phyloP scores from a whole-genome alignment of 2,329 filamentous ascomycete species.

The Biscogniauxia mediterranea region DNA sequence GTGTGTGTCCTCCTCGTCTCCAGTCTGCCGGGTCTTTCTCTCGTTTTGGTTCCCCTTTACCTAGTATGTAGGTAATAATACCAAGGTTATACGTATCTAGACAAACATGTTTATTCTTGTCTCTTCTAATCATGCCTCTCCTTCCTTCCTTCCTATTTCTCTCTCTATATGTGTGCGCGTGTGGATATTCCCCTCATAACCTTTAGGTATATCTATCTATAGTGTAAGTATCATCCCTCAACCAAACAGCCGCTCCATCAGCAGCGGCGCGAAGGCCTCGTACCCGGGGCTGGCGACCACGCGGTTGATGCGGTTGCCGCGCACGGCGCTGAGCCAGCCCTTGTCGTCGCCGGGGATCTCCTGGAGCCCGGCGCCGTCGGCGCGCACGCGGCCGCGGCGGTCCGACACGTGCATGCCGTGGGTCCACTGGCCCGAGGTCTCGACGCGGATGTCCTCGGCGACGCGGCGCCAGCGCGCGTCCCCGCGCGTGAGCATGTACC shows the following conservation, averaged over 20 bases:
- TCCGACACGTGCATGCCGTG: slow-evolving; percentile 88
- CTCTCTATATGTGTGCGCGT: no score
- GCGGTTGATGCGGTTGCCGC: slow-evolving; percentile 78
- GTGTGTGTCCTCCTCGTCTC: no score
- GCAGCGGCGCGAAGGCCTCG: slow-evolving; percentile 61
- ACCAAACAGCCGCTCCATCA: slow-evolving; percentile 66
- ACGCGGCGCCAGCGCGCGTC: slow-evolving; percentile 58
- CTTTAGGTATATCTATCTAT: no score
- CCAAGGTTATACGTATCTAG: no score
- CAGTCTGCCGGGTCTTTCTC: no score
- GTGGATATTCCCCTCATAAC: no score
- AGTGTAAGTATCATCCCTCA: slow-evolving; percentile 30
- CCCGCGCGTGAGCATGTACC: slow-evolving; percentile 68
- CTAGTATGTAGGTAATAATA: no score
- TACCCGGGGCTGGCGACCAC: slow-evolving; percentile 69
- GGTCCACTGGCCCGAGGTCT: slow-evolving; percentile 92
- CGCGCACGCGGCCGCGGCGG: slow-evolving; percentile 59
- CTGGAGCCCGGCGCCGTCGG: slow-evolving; percentile 45
- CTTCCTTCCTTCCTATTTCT: no score
- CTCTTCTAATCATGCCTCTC: no score
- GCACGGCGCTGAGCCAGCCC: slow-evolving; percentile 71
- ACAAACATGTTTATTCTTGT: no score
- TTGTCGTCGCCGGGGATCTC: slow-evolving; percentile 67
- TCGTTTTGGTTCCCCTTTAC: no score
- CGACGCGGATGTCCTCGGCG: slow-evolving; percentile 81